These are phyloP conservation scores for Ophiosphaerella herpotricha DNA, from an alignment of 2,329 filamentous ascomycete genomes.

Conservation along the genomic window DNA sequence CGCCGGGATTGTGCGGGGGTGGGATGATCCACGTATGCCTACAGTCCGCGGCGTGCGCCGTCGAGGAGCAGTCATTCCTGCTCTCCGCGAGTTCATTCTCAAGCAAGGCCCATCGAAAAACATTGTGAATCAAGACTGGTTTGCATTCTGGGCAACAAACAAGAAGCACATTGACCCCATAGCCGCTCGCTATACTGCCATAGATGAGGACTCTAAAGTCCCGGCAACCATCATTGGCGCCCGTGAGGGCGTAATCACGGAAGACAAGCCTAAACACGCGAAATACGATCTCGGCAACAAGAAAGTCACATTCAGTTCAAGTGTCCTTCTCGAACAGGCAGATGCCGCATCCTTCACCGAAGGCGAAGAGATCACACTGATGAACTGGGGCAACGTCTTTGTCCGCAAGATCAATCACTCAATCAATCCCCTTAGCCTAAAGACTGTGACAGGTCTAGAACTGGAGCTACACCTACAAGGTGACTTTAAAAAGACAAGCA, in stretches of 20 bases:
- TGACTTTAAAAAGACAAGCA: conserved; percentile 92
- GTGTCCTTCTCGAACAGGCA: conserved; percentile 81
- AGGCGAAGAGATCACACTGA: conserved; percentile 90
- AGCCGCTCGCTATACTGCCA: conserved; percentile 55
- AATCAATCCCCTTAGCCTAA: conserved; percentile 52
- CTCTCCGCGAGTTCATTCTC: conserved; percentile 80
- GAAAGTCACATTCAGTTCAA: conserved; percentile 77
- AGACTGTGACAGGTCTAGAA: conserved; percentile 69
- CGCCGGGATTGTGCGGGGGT: conserved; percentile 75
- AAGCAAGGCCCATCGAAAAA: conserved; percentile 84
- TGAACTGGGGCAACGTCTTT: conserved; percentile 94
- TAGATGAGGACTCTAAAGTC: conserved; percentile 72
- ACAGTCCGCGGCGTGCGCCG: conserved; percentile 79
- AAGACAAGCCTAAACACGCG: conserved; percentile 83
- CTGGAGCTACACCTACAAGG: conserved; percentile 89
- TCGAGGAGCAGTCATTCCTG: conserved; percentile 77
- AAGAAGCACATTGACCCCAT: conserved; percentile 59
- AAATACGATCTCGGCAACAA: conserved; percentile 91
- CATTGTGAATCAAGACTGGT: conserved; percentile 84
- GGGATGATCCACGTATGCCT: conserved; percentile 87
- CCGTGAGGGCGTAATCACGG: conserved; percentile 58
- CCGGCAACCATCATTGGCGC: conserved; percentile 70
- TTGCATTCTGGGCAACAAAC: conserved; percentile 61
- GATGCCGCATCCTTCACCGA: conserved; percentile 81
- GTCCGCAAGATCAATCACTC: conserved; percentile 68